Conservation (phyloP, 2,329 filamentous ascomycete genomes). For the Nemania abortiva region DNA sequence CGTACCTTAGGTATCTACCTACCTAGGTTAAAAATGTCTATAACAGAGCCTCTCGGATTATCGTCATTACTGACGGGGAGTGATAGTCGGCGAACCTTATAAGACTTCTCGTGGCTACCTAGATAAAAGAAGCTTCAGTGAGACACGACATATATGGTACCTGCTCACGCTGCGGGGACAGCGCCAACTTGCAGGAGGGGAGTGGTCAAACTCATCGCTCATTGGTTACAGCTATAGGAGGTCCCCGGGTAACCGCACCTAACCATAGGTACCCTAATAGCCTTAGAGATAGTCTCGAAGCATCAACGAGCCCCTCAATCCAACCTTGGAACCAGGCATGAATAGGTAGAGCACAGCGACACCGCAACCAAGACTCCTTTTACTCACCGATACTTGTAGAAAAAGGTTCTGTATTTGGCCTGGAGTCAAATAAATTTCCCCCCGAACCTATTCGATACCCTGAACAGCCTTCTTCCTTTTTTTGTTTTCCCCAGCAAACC, state of each 20-base stretch:
- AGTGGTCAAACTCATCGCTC: conserved; percentile 2
- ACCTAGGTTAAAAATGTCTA: too few relatives aligned
- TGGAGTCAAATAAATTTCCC: conserved; percentile 40
- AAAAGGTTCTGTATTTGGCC: conserved; percentile 40
- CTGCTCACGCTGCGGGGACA: conserved; percentile 4
- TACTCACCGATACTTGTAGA: conserved; percentile 51
- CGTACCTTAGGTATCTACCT: neutral
- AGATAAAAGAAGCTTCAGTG: neutral
- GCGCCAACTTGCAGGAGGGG: conserved; percentile 25
- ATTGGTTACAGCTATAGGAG: conserved; percentile 46
- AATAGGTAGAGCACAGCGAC: conserved; percentile 23
- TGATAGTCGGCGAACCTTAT: neutral
- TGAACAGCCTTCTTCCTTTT: conserved; percentile 47
- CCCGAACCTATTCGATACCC: conserved; percentile 19
- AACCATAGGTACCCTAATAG: conserved; percentile 34
- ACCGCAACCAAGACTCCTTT: conserved; percentile 31
- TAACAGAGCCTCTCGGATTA: too few relatives aligned
- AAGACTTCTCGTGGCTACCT: neutral
- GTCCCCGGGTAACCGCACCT: conserved; percentile 24
- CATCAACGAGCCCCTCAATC: conserved; percentile 47
- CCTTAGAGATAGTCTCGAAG: conserved; percentile 38
- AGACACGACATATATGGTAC: conserved; percentile 4
- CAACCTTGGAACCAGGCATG: conserved; percentile 34
- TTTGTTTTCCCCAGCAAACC: conserved; percentile 26
- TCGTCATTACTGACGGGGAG: too few relatives aligned